phyloP scores from a whole-genome alignment of 192 early-diverging fungal genomes.

The Podila epicladia region DNA sequence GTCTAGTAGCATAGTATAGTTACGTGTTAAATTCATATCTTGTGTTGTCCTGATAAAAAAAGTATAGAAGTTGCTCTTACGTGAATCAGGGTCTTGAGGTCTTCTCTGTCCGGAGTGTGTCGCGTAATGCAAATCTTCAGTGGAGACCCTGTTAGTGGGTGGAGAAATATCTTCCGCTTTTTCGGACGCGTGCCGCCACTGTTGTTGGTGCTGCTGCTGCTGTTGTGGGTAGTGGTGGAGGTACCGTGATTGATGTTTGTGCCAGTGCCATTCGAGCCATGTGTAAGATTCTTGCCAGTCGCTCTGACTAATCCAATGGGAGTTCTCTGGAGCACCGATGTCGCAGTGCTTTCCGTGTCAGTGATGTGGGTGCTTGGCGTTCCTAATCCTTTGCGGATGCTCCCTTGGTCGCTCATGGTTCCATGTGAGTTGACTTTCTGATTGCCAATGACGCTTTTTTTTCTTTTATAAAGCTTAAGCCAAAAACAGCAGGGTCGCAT shows the following conservation, averaged over 20 bases:
- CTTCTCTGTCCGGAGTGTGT: background rate
- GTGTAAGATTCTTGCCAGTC: background rate
- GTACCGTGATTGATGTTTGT: background rate
- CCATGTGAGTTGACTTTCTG: background rate
- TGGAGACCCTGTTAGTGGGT: background rate
- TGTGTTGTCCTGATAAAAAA: background rate
- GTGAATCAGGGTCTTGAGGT: background rate
- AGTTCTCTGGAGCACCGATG: background rate
- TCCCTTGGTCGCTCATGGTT: background rate
- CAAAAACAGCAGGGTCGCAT: background rate
- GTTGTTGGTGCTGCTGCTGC: background rate
- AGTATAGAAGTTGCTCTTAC: background rate
- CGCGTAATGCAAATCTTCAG: background rate
- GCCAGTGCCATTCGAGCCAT: background rate
- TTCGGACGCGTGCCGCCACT: background rate
- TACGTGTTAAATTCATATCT: background rate
- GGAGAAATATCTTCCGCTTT: background rate
- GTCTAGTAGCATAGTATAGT: background rate
- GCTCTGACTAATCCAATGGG: background rate
- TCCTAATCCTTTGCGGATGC: background rate
- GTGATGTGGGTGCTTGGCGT: background rate
- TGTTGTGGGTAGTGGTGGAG: background rate
- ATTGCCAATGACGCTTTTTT: background rate
- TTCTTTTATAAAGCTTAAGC: background rate
- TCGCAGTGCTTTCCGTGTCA: background rate